Conservation (phyloP, 306 rosid species). For the Crotalaria pallida region DNA sequence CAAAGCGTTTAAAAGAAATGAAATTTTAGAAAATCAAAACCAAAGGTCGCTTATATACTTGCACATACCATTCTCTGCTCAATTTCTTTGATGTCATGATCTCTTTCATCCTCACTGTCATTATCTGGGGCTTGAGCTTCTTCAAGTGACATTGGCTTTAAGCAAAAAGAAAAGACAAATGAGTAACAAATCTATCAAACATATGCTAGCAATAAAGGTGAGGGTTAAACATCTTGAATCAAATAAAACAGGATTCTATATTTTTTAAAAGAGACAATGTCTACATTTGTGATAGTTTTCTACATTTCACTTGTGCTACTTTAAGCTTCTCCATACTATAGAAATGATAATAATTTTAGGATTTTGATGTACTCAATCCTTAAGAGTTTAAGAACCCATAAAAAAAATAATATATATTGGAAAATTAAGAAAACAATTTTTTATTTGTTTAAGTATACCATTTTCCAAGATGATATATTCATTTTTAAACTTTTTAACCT, state of each 20-base stretch:
- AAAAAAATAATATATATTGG: too few species aligned
- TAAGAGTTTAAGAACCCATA: too few species aligned
- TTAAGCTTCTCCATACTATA: too few species aligned
- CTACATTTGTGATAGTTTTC: too few species aligned
- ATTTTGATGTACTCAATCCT: too few species aligned
- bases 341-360: too few species aligned
- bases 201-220: not conserved
- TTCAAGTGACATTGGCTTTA: conserved; percentile 71
- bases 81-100: conserved; percentile 61
- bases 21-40: conserved; percentile 4
- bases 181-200: not conserved
- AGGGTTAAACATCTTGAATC: not conserved
- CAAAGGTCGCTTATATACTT: not conserved
- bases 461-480: too few species aligned
- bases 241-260: not conserved
- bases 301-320: too few species aligned
- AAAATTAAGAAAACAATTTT: too few species aligned
- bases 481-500: too few species aligned
- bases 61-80: conserved; percentile 65
- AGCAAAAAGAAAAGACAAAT: conserved; percentile 22
- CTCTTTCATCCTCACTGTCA: conserved; percentile 90
- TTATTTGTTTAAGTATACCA: too few species aligned
- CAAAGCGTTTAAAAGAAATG: not conserved
- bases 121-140: conserved; percentile 56
- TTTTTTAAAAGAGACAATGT: too few species aligned